These are phyloP conservation scores for Ascochyta clinopodiicola DNA, from an alignment of 2,329 filamentous ascomycete species.

Conservation along the genomic window DNA sequence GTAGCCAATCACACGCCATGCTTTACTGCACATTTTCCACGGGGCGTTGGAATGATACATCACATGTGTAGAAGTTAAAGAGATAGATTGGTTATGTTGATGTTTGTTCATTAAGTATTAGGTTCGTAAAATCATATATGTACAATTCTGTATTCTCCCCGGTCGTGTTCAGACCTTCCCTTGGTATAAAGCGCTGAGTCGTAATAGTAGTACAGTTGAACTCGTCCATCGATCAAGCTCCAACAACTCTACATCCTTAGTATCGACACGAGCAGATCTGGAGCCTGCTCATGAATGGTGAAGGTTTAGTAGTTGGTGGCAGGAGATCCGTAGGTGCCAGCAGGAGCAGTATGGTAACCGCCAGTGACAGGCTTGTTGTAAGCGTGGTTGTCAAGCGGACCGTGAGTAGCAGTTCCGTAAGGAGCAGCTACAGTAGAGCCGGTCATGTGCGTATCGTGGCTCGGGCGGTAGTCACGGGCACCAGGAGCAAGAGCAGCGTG, in stretches of 20 bases:
- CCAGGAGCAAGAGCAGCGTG: slow-evolving; percentile 30
- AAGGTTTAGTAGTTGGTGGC: slow-evolving; percentile 36
- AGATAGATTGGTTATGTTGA: neutral
- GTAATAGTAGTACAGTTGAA: slow-evolving; percentile 9
- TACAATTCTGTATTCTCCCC: slow-evolving; percentile 1
- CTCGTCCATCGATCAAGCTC: slow-evolving; percentile 1
- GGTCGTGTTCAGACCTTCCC: neutral
- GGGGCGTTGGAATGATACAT: neutral
- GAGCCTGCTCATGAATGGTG: neutral
- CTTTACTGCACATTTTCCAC: neutral
- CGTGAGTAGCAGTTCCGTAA: slow-evolving; percentile 22
- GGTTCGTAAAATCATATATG: slow-evolving; percentile 20
- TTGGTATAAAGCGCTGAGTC: slow-evolving; percentile 20
- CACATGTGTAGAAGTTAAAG: neutral
- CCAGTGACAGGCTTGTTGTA: slow-evolving; percentile 48
- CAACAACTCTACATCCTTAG: neutral
- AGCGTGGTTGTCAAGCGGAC: slow-evolving; percentile 19
- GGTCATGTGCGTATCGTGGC: slow-evolving; percentile 58
- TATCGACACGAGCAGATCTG: neutral
- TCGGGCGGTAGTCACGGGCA: slow-evolving; percentile 50
- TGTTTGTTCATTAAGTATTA: slow-evolving; percentile 13
- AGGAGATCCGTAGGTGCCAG: slow-evolving; percentile 46
- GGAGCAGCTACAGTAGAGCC: slow-evolving; percentile 55
- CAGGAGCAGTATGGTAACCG: slow-evolving; percentile 56
- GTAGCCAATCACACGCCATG: neutral